A percentile compares a stretch with the other conserved stretches of the same genome.
These are phyloP conservation scores for Filosporella fistucella DNA, from an alignment of 495 filamentous ascomycete species.

Conservation along the genomic window DNA sequence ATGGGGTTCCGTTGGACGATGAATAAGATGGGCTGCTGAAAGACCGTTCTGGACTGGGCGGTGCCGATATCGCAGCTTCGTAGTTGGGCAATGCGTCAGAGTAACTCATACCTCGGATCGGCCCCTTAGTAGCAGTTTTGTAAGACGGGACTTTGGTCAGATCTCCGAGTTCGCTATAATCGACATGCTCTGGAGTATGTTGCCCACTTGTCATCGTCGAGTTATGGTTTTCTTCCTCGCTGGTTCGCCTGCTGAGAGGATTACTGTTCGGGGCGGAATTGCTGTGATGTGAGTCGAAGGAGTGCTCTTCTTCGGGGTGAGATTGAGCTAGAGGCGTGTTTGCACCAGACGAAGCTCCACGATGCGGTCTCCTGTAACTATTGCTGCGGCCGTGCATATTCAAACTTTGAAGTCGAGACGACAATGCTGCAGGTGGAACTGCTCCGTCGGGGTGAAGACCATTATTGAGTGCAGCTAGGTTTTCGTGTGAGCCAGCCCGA, in stretches of 20 bases:
- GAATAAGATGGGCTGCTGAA: slow-evolving; percentile 5
- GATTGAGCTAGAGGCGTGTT: slow-evolving; percentile 21
- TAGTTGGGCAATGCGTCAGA: slow-evolving; percentile 47
- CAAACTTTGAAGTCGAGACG: slow-evolving; percentile 58
- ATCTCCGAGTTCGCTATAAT: slow-evolving; percentile 56
- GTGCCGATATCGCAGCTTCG: slow-evolving; percentile 36
- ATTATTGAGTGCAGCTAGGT: slow-evolving; percentile 47
- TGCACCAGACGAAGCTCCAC: slow-evolving; percentile 12
- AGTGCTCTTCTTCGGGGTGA: slow-evolving; percentile 23
- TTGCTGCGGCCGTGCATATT: slow-evolving; percentile 33
- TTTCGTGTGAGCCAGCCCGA: slow-evolving; percentile 72
- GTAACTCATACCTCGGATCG: slow-evolving; percentile 42
- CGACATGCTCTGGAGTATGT: slow-evolving; percentile 58
- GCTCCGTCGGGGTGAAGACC: slow-evolving; percentile 28
- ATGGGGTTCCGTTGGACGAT: no score
- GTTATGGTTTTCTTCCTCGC: slow-evolving; percentile 47
- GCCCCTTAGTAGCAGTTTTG: slow-evolving; percentile 64
- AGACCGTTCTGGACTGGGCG: slow-evolving; percentile 6
- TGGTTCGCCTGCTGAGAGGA: slow-evolving; percentile 41
- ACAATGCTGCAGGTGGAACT: slow-evolving; percentile 55
- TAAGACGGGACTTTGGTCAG: slow-evolving; percentile 79
- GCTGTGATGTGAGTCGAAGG: slow-evolving; percentile 33
- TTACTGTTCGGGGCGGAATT: slow-evolving; percentile 24
- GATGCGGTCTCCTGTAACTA: slow-evolving; percentile 20
- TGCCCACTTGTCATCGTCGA: slow-evolving; percentile 39